Conservation (phyloP, 2,329 filamentous ascomycete species). For the Claviceps sp. region DNA sequence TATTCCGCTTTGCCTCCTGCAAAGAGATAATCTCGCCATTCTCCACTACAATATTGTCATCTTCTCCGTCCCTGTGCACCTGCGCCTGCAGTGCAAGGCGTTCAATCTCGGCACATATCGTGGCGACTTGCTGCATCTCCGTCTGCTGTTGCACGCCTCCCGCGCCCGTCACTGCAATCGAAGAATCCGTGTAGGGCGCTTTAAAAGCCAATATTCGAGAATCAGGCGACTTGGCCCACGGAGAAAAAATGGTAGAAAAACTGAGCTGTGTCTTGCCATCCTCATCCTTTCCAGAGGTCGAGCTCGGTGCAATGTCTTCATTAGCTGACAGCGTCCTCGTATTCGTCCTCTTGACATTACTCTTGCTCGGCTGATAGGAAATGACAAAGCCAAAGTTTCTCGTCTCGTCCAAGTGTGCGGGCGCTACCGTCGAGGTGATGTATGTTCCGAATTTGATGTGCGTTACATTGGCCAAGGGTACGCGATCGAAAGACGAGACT, state of each 20-base stretch:
- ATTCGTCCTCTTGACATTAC: conserved; percentile 66
- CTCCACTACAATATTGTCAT: conserved; percentile 35
- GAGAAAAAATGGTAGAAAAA: conserved; percentile 29
- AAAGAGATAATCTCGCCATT: conserved; percentile 66
- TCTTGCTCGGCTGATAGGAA: conserved; percentile 57
- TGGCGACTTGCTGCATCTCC: conserved; percentile 42
- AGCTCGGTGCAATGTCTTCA: conserved; percentile 17
- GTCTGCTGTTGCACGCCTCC: conserved; percentile 32
- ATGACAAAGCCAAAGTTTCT: conserved; percentile 78
- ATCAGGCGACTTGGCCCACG: conserved; percentile 19
- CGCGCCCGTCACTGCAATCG: conserved; percentile 37
- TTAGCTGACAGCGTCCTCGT: conserved; percentile 62
- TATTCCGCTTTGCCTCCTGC: conserved; percentile 74
- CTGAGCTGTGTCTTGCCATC: conserved; percentile 17
- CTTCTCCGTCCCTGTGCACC: conserved; percentile 27
- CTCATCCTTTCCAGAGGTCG: conserved; percentile 9
- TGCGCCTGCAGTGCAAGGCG: conserved; percentile 43
- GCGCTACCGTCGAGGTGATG: conserved; percentile 74
- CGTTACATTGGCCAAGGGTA: conserved; percentile 61
- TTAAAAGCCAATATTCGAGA: conserved; percentile 39
- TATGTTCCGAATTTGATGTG: conserved; percentile 72
- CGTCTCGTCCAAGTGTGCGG: conserved; percentile 60
- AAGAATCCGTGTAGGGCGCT: conserved; percentile 39
- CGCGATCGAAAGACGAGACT: conserved; percentile 78
- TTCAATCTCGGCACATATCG: conserved; percentile 66